Evolutionary conservation across 1,284 basidiomycete genomes (phyloP).

Genomic region (Trametes versicolor): DNA sequence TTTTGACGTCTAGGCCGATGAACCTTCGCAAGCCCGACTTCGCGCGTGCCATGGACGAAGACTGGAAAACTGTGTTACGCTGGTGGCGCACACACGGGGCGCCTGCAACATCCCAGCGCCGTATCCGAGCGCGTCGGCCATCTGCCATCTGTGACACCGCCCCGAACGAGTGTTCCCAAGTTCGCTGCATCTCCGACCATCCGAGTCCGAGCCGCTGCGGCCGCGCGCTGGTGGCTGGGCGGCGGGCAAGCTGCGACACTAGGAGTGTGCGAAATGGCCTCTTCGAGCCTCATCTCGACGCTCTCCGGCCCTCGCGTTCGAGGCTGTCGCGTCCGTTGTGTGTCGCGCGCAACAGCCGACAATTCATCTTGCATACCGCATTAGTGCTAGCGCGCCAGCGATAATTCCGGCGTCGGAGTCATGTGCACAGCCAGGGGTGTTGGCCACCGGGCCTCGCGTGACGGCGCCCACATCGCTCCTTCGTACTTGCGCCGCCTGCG

Average conservation of each 20-base stretch:
- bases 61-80: conserved; percentile 8
- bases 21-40: conserved; percentile 3
- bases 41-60: background rate
- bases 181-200: background rate
- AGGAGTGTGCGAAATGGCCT: conserved; percentile 9
- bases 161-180: conserved; percentile 3
- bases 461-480: conserved; percentile 8
- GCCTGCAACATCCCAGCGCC: background rate
- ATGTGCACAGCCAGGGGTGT: conserved; percentile 12
- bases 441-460: conserved; percentile 3
- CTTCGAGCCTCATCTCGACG: conserved; percentile 15
- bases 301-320: background rate
- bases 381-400: conserved; percentile 11
- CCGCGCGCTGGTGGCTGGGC: conserved; percentile 5
- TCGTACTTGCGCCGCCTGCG: background rate
- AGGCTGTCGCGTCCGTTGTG: conserved; percentile 4
- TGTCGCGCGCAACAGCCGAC: conserved; percentile 11
- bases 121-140: conserved; percentile 26
- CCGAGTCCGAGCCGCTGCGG: background rate
- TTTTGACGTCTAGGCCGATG: conserved; percentile 4
- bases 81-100: conserved; percentile 11
- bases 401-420: conserved; percentile 9
- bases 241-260: conserved; percentile 3
- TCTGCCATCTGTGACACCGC: conserved; percentile 25
- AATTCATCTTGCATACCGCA: conserved; percentile 8